Evolutionary conservation across 2,329 filamentous ascomycete species (phyloP), one percentile per base, ranked within the genome.

Genomic region (Claviceps arundinis): DNA sequence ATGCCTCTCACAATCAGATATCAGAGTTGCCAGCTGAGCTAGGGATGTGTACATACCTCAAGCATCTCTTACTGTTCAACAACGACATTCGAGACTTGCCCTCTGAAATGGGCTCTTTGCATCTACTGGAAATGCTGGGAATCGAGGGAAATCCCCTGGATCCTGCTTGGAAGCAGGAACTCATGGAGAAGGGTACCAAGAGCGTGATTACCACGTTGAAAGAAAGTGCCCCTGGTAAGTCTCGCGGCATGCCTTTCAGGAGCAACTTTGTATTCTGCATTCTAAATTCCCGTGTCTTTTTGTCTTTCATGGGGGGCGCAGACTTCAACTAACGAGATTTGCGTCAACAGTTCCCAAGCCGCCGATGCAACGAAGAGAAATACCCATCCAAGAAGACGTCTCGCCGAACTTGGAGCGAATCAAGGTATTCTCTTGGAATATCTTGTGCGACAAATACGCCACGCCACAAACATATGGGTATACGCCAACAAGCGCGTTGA

Each of bases 1-100:
- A 98, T 67, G 77, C 90, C 3, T 97, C 93, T 0, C 82, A 85
- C 70, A 98, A 98, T 67, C 81, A 91, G 56, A 76, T 98, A 55
- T 78, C 77, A 8, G 82, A 86, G 57, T 73, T 98, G 4, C 93
- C 93, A 1, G 80, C 87, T 22, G 91, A 98, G 71, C 81, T 98
- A 55, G 93, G 93, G 63, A 98, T 97, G 91, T 88, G 95, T 61
- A 93, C 90, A 30, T 93, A 90, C 59, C 74, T 98, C 52, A 89
- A 88, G 69, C 83, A 87, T 58, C 75, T 98, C 5, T 73, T 90
- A 30, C 74, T 96, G 2, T 96, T 95, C 66, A 89, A 95, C 71
- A 98, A 98, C 67, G 78, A 87, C 56, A 84, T 98, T 51, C 80
- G 81, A 55, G 83, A 81, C 22, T 74, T 98, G 26, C 93, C 93